Conservation (phyloP, 2,329 filamentous ascomycete species). For the Cladosporium sp. region DNA sequence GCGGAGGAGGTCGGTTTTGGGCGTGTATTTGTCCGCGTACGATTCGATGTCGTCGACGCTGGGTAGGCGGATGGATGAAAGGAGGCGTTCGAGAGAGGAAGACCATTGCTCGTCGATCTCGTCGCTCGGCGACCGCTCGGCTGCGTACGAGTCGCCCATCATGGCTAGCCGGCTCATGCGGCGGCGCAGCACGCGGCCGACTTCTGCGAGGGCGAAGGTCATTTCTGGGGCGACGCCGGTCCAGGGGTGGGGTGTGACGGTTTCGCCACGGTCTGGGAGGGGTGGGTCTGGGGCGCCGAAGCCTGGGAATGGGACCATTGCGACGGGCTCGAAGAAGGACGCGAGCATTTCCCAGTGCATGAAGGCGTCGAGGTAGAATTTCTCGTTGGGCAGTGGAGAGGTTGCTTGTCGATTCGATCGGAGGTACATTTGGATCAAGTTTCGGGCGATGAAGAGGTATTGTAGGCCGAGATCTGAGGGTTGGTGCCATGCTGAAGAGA, state of each 20-base stretch:
- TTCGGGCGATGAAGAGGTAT: constrained; percentile 45
- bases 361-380: constrained; percentile 50
- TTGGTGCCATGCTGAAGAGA: constrained; percentile 56
- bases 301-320: constrained; percentile 33
- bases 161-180: constrained; percentile 12
- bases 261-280: constrained; percentile 20
- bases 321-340: constrained; percentile 41
- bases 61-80: constrained; percentile 43
- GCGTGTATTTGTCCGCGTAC: constrained; percentile 47
- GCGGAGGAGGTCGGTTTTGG: constrained; percentile 47
- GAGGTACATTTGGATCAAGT: constrained; percentile 29
- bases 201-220: constrained; percentile 41
- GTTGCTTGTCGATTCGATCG: constrained; percentile 36
- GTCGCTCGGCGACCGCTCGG: constrained; percentile 5
- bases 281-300: constrained; percentile 19
- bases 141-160: not conserved
- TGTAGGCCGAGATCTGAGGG: constrained; percentile 49
- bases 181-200: constrained; percentile 33
- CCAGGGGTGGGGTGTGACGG: constrained; percentile 43
- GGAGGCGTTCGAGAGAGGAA: constrained; percentile 41
- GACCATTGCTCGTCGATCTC: constrained; percentile 31
- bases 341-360: constrained; percentile 56
- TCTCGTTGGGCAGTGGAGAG: constrained; percentile 31
- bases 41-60: constrained; percentile 43
- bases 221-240: constrained; percentile 42